Percentiles rank a stretch among this genome's conserved stretches.
Evolutionary conservation across 345 rosid species (phyloP).

Genomic region (Capsella bursapastoris): DNA sequence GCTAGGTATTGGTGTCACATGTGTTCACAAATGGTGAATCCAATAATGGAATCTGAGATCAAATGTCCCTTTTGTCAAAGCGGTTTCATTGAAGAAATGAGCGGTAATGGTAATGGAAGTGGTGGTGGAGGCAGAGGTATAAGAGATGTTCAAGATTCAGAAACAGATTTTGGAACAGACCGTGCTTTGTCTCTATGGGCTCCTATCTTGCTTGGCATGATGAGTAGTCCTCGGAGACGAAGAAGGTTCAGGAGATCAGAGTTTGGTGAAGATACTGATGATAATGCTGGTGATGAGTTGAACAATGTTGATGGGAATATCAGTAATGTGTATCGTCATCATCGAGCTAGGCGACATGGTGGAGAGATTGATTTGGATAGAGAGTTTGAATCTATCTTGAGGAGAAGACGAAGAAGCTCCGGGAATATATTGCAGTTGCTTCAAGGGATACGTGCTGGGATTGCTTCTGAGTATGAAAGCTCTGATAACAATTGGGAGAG

Average conservation of each 20-base stretch:
- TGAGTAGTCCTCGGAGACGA: conserved; percentile 62
- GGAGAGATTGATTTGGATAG: conserved; percentile 64
- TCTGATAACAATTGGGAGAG: conserved; percentile 49
- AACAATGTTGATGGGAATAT: conserved; percentile 52
- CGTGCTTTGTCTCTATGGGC: conserved; percentile 83
- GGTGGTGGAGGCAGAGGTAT: conserved; percentile 10
- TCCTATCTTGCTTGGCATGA: conserved; percentile 85
- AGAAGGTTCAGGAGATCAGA: conserved; percentile 62
- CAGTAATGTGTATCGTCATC: conserved; percentile 45
- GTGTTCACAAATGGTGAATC: conserved; percentile 78
- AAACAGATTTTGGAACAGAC: conserved; percentile 73
- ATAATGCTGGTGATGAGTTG: conserved; percentile 37
- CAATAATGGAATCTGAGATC: conserved; percentile 69
- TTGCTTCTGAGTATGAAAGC: conserved; percentile 66
- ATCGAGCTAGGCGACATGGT: conserved; percentile 48
- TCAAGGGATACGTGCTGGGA: conserved; percentile 80
- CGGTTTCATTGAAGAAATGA: conserved; percentile 48
- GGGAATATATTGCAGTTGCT: conserved; percentile 74
- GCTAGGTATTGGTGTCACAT: conserved; percentile 67
- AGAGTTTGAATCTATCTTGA: conserved; percentile 65
- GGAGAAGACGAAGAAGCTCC: conserved; percentile 75
- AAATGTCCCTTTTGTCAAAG: conserved; percentile 83
- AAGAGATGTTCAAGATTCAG: conserved; percentile 46
- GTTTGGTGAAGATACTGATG: conserved; percentile 59
- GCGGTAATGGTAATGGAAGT: neutral